Percentiles rank a stretch among this genome's conserved stretches.
Evolutionary conservation across 2,329 filamentous ascomycete species (phyloP).

Genomic region (Sphaerulina vaccinii): DNA sequence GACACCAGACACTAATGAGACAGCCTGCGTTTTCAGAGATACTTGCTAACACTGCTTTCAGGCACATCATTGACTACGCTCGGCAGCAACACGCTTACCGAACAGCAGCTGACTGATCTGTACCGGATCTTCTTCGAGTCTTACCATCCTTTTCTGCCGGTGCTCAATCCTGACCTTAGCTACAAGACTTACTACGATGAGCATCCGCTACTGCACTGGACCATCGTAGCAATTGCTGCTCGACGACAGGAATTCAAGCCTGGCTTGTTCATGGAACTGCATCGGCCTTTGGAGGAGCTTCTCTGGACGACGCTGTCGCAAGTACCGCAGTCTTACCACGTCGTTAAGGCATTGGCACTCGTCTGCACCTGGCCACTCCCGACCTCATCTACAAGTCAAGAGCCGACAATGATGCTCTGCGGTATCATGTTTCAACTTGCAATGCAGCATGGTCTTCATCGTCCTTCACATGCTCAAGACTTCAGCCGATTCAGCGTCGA

Average conservation of each 20-base stretch:
- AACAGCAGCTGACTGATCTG: constrained; percentile 52
- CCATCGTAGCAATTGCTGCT: constrained; percentile 72
- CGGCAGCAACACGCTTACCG: constrained; percentile 47
- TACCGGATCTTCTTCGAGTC: constrained; percentile 73
- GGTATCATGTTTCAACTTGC: constrained; percentile 86
- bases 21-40: no score
- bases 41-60: no score
- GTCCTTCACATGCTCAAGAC: constrained; percentile 78
- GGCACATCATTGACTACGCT: constrained; percentile 58
- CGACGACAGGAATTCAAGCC: constrained; percentile 66
- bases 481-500: constrained; percentile 68
- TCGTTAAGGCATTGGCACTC: constrained; percentile 77
- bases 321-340: constrained; percentile 74
- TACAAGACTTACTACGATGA: constrained; percentile 66
- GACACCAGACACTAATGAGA: no score
- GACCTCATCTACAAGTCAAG: constrained; percentile 75
- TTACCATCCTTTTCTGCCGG: constrained; percentile 76
- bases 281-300: constrained; percentile 64
- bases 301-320: constrained; percentile 76
- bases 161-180: constrained; percentile 61
- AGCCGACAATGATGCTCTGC: constrained; percentile 77
- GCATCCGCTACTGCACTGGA: constrained; percentile 82
- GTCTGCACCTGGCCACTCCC: constrained; percentile 80
- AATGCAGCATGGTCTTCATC: constrained; percentile 77
- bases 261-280: constrained; percentile 64